Percentiles rank a stretch among this genome's conserved stretches.
phyloP scores from a whole-genome alignment of 208 protist species.

The Trichomonas tenax region DNA sequence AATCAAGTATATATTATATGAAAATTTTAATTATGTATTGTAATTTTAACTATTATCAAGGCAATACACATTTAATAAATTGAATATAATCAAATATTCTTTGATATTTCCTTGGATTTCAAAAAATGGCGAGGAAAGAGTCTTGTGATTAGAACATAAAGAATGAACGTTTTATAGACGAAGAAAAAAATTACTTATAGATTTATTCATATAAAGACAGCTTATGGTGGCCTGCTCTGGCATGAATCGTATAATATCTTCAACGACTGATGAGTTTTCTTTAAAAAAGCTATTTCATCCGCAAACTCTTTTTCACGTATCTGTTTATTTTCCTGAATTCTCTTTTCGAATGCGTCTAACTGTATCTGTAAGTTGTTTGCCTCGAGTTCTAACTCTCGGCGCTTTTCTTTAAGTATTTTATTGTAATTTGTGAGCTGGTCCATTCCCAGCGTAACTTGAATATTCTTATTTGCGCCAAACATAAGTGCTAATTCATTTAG shows the following conservation, averaged over 20 bases:
- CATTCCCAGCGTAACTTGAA: neutral
- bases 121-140: too few species aligned
- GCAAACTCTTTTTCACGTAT: neutral
- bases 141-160: too few species aligned
- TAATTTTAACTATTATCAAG: too few species aligned
- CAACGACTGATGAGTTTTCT: neutral
- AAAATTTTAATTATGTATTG: too few species aligned
- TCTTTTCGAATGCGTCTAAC: neutral
- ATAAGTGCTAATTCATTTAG: neutral
- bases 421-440: neutral
- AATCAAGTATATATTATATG: too few species aligned
- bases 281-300: constrained; percentile 9
- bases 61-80: too few species aligned
- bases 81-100: too few species aligned
- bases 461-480: neutral
- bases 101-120: too few species aligned
- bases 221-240: too few species aligned
- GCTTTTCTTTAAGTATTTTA: neutral
- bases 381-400: neutral
- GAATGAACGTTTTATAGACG: too few species aligned
- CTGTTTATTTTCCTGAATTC: neutral
- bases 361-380: neutral
- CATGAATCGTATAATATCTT: neutral
- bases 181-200: too few species aligned
- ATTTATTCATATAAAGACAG: too few species aligned